Conservation (phyloP, 2,329 filamentous ascomycete genomes). For the Sporothrix phasma region DNA sequence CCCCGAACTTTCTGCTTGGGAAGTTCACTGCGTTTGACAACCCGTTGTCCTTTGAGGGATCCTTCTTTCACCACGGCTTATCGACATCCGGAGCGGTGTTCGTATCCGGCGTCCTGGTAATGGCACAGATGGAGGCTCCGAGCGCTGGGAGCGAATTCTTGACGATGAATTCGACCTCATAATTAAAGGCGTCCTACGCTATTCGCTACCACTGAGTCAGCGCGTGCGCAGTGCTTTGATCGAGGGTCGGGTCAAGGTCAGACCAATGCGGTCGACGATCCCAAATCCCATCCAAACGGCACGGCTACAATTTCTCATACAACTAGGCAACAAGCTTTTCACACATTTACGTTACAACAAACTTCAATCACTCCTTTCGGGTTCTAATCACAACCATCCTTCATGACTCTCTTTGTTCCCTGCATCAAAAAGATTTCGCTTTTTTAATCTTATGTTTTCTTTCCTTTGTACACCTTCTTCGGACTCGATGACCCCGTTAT, state of each 20-base stretch:
- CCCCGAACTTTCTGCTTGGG: conserved; percentile 85
- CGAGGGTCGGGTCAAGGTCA: conserved; percentile 48
- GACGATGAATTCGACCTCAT: conserved; percentile 91
- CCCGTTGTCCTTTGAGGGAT: conserved; percentile 78
- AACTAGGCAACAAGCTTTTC: not conserved
- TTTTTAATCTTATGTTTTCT: not conserved
- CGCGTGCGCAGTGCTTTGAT: conserved; percentile 50
- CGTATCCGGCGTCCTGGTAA: conserved; percentile 78
- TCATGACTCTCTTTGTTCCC: conserved; percentile 15
- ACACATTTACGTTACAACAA: not conserved
- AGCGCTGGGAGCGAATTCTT: conserved; percentile 83
- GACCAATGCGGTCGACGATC: conserved; percentile 52
- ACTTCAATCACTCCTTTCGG: conserved; percentile 14
- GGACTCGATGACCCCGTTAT: conserved; percentile 7
- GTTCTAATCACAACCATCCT: conserved; percentile 1
- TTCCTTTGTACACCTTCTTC: conserved; percentile 1
- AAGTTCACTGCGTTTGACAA: conserved; percentile 81
- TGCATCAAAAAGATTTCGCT: not conserved
- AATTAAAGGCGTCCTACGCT: conserved; percentile 81
- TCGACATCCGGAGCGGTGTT: conserved; percentile 74
- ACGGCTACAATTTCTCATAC: conserved; percentile 23
- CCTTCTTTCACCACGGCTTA: conserved; percentile 65
- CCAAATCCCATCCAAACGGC: conserved; percentile 31
- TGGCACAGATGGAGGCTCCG: conserved; percentile 72
- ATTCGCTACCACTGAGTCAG: conserved; percentile 55